These are phyloP conservation scores for Candida corydali DNA, from an alignment of 805 yeast genomes.

Conservation along the genomic window DNA sequence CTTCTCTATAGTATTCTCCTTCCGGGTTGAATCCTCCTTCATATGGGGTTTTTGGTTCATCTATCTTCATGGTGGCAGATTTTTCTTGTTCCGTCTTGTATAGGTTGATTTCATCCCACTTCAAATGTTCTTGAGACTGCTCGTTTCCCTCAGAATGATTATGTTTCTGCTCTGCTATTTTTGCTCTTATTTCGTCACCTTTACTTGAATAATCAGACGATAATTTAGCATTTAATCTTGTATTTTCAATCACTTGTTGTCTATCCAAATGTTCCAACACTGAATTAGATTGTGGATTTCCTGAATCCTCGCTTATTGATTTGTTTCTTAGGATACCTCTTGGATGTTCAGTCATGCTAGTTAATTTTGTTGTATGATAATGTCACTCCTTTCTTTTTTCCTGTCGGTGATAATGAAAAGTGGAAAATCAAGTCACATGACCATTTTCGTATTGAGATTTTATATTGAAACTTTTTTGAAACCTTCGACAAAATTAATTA, in stretches of 20 bases:
- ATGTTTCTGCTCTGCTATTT: conserved; percentile 37
- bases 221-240: conserved; percentile 66
- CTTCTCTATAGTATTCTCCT: conserved; percentile 73
- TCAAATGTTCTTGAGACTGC: conserved; percentile 39
- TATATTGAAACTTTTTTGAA: too few species aligned
- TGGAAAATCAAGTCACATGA: conserved; percentile 1
- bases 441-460: too few species aligned
- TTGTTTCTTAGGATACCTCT: conserved; percentile 55
- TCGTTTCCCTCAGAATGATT: conserved; percentile 5
- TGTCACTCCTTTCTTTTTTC: background rate
- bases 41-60: conserved; percentile 94
- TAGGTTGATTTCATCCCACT: conserved; percentile 84
- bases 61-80: conserved; percentile 74
- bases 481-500: too few species aligned
- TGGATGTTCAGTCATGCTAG: conserved; percentile 13
- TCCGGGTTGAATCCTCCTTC: conserved; percentile 84
- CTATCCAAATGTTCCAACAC: conserved; percentile 38
- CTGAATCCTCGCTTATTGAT: conserved; percentile 12
- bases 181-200: conserved; percentile 46
- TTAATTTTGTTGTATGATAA: too few species aligned
- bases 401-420: background rate
- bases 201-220: conserved; percentile 29
- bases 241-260: conserved; percentile 73
- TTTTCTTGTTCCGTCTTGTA: conserved; percentile 69
- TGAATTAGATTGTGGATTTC: background rate